Base-by-base conservation (phyloP, 352 stramenopile species). In the Globisporangium lucens region DNA sequence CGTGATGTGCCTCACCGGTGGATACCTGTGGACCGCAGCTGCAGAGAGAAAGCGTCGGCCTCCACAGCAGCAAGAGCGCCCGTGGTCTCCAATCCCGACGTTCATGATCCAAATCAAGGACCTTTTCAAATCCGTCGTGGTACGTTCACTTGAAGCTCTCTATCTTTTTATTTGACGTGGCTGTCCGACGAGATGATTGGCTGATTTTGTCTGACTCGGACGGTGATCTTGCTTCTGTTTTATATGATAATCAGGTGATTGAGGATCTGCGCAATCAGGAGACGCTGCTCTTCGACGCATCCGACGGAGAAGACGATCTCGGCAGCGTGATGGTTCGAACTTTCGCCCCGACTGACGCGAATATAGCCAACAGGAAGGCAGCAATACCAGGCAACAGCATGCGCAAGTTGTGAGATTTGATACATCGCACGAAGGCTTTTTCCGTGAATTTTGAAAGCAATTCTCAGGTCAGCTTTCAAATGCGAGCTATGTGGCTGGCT, bases 1-100 rank as follows among this genome's bases (percentile, higher is more conserved):
- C 24, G 68, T 86, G 49, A 20, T 59, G 1, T 70, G 57, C 47
- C 36, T 75, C 36, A 79, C 76, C 7, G 57, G 63, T 36, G 47
- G 63, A 41, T 87, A 83, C 65, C 58, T 84, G 27, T 72, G 69
- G 67, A 76, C 63, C 4, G 56, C 68, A 0, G 51, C 78, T 15
- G 58, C 51, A 1, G 41, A 74, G 24, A 62, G 46, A 4, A 57
- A 46, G 24, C 75, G 66, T 46, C 71, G 70, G 10, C 29, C 63
- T 27, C 29, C 69, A 56, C 13, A 60, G 59, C 52, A 67, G 8
- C 51, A 72, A 24, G 70, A 72, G 20, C 69, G 62, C 49, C 49
- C 55, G 30, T 83, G 78, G 78, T 82, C 76, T 30, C 74, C 74
- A 30, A 59, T 86, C 53, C 76, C 74, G 8, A 77, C 59, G 38